These are phyloP conservation scores for Thecaphora frezii DNA, from an alignment of 1,284 basidiomycete genomes.

Conservation along the genomic window DNA sequence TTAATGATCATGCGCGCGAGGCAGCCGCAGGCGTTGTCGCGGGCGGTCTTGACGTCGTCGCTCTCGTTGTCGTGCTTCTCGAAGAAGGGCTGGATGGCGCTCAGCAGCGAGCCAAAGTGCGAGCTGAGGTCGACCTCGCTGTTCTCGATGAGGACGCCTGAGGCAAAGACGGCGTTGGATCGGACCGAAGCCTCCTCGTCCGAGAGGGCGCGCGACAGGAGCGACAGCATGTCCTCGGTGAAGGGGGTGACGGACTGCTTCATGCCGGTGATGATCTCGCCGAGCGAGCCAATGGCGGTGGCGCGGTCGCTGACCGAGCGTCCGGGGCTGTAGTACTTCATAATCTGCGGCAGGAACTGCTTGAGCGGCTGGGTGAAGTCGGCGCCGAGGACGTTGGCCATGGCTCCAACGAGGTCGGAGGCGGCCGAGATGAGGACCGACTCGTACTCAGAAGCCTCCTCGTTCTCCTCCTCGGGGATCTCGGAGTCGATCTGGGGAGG, in stretches of 20 bases:
- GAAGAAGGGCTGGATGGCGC: constrained; percentile 81
- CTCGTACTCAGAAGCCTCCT: constrained; percentile 88
- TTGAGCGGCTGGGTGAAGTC: constrained; percentile 84
- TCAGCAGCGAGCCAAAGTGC: constrained; percentile 80
- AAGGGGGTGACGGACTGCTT: constrained; percentile 82
- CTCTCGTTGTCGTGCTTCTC: constrained; percentile 65
- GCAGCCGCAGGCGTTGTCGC: constrained; percentile 93
- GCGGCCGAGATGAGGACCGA: constrained; percentile 92
- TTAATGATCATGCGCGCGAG: constrained; percentile 84
- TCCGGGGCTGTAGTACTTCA: constrained; percentile 85
- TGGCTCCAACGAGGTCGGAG: constrained; percentile 86
- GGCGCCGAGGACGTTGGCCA: constrained; percentile 80
- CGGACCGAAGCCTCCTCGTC: constrained; percentile 89
- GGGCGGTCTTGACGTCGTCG: constrained; percentile 74
- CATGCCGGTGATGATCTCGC: constrained; percentile 93
- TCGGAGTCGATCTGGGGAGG: constrained; percentile 92
- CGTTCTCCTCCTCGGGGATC: constrained; percentile 72
- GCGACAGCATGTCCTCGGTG: constrained; percentile 66
- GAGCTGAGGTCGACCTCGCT: constrained; percentile 77
- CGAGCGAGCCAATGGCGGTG: constrained; percentile 87
- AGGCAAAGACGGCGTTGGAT: constrained; percentile 93
- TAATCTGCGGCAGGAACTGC: constrained; percentile 84
- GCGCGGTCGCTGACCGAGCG: constrained; percentile 88
- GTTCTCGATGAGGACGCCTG: constrained; percentile 88
- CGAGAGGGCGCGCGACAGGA: constrained; percentile 66